A percentile compares a stretch with the other conserved stretches of the same genome.
These are phyloP conservation scores for Daldinia decipiens DNA, from an alignment of 495 filamentous ascomycete species.

Conservation along the genomic window DNA sequence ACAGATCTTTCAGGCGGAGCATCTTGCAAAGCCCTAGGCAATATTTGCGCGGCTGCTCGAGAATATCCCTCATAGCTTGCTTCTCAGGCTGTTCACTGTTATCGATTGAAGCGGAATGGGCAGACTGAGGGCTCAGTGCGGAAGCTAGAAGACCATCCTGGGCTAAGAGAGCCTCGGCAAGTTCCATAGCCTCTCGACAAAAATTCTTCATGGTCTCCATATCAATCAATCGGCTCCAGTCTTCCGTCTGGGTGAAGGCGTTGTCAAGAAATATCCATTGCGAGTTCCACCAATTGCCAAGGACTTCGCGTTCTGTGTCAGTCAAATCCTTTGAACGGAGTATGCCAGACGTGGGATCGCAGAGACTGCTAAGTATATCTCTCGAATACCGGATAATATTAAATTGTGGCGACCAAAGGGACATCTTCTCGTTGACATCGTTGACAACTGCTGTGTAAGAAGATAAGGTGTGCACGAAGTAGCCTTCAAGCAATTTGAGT, in stretches of 20 bases:
- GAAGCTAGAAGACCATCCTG: constrained; percentile 81
- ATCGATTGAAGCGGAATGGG: constrained; percentile 54
- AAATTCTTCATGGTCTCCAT: constrained; percentile 87
- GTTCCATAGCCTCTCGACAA: constrained; percentile 91
- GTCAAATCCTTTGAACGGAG: constrained; percentile 72
- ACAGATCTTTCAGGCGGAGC: constrained; percentile 84
- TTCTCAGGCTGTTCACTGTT: constrained; percentile 55
- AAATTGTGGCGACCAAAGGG: constrained; percentile 51
- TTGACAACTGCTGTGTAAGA: constrained; percentile 52
- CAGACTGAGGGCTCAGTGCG: constrained; percentile 62
- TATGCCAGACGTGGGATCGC: constrained; percentile 81
- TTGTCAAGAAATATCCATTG: constrained; percentile 81
- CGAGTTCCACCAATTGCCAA: constrained; percentile 81
- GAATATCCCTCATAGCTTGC: constrained; percentile 62
- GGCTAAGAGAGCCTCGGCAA: constrained; percentile 84
- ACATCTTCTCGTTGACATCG: constrained; percentile 66
- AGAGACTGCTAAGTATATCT: constrained; percentile 82
- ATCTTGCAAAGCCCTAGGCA: constrained; percentile 79
- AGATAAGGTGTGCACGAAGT: constrained; percentile 59
- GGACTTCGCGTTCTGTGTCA: constrained; percentile 67
- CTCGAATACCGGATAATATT: constrained; percentile 54
- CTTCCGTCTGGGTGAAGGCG: constrained; percentile 84
- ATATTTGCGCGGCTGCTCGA: constrained; percentile 69
- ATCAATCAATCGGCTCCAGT: constrained; percentile 76
- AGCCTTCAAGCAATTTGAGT: constrained; percentile 70